These are phyloP conservation scores for Lathyrus tuberosus DNA, from an alignment of 306 rosid genomes.

Conservation along the genomic window DNA sequence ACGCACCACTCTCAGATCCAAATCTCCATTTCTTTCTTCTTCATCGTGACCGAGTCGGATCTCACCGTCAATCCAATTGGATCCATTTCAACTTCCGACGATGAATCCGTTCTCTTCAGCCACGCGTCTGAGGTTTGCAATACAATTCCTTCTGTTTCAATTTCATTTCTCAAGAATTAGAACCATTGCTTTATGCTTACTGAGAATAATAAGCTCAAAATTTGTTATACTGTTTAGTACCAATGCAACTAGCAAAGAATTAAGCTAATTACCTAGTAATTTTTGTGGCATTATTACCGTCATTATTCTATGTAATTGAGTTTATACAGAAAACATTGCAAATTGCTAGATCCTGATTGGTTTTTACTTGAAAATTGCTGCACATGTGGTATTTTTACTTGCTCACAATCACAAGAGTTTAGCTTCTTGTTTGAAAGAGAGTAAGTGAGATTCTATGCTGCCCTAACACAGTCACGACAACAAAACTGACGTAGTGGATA, in stretches of 20 bases:
- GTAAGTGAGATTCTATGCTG: background rate
- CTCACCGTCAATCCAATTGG: slow-evolving; percentile 50
- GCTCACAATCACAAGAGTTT: background rate
- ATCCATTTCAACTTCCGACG: slow-evolving; percentile 67
- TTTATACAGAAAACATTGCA: background rate
- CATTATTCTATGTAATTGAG: background rate
- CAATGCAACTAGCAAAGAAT: slow-evolving; percentile 19
- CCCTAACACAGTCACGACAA: background rate
- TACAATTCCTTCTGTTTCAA: slow-evolving; percentile 31
- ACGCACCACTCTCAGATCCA: slow-evolving; percentile 68
- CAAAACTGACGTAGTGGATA: no score
- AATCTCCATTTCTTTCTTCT: slow-evolving; percentile 31
- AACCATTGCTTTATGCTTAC: slow-evolving; percentile 10
- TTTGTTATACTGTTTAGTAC: slow-evolving; percentile 4
- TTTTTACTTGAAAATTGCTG: slow-evolving; percentile 3
- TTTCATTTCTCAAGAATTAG: background rate
- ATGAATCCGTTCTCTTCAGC: slow-evolving; percentile 99
- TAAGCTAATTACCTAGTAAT: slow-evolving; percentile 24
- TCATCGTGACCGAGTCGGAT: slow-evolving; percentile 54
- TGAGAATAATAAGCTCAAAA: background rate
- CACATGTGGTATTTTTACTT: background rate
- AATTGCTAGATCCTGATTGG: slow-evolving; percentile 24
- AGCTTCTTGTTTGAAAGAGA: slow-evolving; percentile 9
- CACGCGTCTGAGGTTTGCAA: slow-evolving; percentile 82
- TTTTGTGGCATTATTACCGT: slow-evolving; percentile 1